These are phyloP conservation scores for Neurospora tetrasperma DNA, from an alignment of 495 filamentous ascomycete species.

Conservation along the genomic window DNA sequence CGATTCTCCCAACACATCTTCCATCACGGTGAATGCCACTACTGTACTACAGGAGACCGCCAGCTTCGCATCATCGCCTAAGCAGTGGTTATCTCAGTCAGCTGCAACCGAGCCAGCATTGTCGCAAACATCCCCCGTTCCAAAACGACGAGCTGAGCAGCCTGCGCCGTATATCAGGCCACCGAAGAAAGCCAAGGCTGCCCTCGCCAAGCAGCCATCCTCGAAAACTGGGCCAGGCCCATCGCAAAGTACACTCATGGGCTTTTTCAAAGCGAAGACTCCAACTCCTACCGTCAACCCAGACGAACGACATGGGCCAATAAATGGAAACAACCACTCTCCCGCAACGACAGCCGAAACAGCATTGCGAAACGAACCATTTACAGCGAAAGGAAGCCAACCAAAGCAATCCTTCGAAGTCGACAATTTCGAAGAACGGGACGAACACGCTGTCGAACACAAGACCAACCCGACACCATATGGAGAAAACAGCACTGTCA, in stretches of 20 bases:
- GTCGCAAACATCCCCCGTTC: conserved; percentile 10
- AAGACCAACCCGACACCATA: background rate
- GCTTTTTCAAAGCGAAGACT: conserved; percentile 67
- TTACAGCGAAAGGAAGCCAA: background rate
- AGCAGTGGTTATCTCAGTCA: conserved; percentile 1
- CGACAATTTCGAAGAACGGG: background rate
- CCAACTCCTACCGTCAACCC: conserved; percentile 15
- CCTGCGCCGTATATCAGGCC: conserved; percentile 16
- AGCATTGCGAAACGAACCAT: background rate
- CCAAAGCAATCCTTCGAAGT: background rate
- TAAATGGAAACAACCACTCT: background rate
- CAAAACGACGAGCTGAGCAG: conserved; percentile 27
- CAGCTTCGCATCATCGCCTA: background rate
- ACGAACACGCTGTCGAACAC: background rate
- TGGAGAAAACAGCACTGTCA: background rate
- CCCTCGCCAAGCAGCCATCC: conserved; percentile 24
- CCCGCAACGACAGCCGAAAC: background rate
- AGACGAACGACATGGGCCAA: background rate
- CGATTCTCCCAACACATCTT: background rate
- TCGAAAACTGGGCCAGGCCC: conserved; percentile 26
- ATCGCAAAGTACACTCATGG: conserved; percentile 67
- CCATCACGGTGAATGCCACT: background rate
- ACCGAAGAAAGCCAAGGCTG: conserved; percentile 30
- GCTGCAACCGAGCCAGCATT: conserved; percentile 8
- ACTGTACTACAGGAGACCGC: background rate